Percentiles rank a stretch among this genome's conserved stretches.
Evolutionary conservation across 75 land plant species (phyloP).

Genomic region (Cupressus sempervirens): DNA sequence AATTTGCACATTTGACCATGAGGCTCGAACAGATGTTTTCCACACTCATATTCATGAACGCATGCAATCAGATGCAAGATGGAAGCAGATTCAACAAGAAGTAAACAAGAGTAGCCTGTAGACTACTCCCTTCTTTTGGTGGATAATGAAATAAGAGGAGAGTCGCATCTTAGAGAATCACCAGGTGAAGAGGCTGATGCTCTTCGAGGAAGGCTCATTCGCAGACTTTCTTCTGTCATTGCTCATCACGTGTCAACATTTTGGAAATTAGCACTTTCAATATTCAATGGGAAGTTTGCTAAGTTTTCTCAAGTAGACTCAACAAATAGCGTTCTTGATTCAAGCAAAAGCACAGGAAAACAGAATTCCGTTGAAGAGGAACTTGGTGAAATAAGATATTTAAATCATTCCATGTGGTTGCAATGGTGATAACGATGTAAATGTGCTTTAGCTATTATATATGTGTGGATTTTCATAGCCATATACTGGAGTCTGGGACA

Average conservation of each 20-base stretch:
- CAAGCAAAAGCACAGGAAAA: neutral
- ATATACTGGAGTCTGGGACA: no score
- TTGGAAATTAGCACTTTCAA: conserved; percentile 87
- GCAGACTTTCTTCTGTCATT: conserved; percentile 75
- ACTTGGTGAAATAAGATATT: conserved; percentile 51
- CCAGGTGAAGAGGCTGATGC: conserved; percentile 76
- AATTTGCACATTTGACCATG: conserved; percentile 83
- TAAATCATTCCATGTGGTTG: conserved; percentile 80
- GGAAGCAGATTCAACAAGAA: conserved; percentile 85
- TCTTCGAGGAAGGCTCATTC: conserved; percentile 78
- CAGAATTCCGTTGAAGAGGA: conserved; percentile 30
- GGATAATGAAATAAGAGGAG: conserved; percentile 30
- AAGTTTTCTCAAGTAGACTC: conserved; percentile 28
- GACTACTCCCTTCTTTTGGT: conserved; percentile 42
- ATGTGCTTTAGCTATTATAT: no score
- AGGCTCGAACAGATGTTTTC: conserved; percentile 71
- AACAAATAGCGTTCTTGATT: conserved; percentile 12
- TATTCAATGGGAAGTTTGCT: conserved; percentile 94
- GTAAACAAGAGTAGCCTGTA: conserved; percentile 47
- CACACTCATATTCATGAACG: conserved; percentile 64
- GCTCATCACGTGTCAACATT: conserved; percentile 78
- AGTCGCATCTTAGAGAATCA: conserved; percentile 36
- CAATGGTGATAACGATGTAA: no score
- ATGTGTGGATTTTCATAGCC: no score
- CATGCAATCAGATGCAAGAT: conserved; percentile 84